Conservation (phyloP, 768 basidiomycete species). For the Hygrocybe punicea region DNA sequence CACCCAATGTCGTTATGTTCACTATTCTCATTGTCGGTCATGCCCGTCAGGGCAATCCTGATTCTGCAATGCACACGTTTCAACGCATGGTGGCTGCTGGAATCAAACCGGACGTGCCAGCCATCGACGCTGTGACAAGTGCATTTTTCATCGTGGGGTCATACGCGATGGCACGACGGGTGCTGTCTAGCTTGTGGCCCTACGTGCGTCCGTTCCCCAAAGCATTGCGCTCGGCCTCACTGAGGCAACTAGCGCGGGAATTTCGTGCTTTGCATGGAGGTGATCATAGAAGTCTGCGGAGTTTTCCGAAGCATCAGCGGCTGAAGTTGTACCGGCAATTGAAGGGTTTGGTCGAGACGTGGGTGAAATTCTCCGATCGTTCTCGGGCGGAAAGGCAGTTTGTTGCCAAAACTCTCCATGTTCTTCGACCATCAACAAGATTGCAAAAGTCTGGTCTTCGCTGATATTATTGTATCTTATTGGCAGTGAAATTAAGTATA, state of each 20-base stretch:
- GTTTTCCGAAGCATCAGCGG: constrained; percentile 32
- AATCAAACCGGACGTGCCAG: constrained; percentile 64
- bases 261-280: constrained; percentile 45
- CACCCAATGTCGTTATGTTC: constrained; percentile 65
- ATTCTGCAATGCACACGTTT: constrained; percentile 53
- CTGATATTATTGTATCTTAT: neutral
- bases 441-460: neutral
- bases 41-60: constrained; percentile 56
- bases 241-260: constrained; percentile 43
- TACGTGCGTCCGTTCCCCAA: constrained; percentile 60
- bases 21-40: constrained; percentile 74
- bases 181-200: constrained; percentile 63
- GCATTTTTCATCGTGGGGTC: constrained; percentile 61
- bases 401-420: neutral
- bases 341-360: neutral
- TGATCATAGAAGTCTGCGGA: constrained; percentile 16
- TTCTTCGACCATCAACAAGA: neutral
- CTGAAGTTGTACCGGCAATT: constrained; percentile 41
- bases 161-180: constrained; percentile 46
- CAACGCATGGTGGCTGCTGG: constrained; percentile 59
- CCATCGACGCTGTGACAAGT: constrained; percentile 67
- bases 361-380: neutral
- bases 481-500: neutral
- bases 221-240: constrained; percentile 40
- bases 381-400: neutral